These are phyloP conservation scores for Babesia gibsoni DNA, from an alignment of 169 alveolate species.

Conservation along the genomic window DNA sequence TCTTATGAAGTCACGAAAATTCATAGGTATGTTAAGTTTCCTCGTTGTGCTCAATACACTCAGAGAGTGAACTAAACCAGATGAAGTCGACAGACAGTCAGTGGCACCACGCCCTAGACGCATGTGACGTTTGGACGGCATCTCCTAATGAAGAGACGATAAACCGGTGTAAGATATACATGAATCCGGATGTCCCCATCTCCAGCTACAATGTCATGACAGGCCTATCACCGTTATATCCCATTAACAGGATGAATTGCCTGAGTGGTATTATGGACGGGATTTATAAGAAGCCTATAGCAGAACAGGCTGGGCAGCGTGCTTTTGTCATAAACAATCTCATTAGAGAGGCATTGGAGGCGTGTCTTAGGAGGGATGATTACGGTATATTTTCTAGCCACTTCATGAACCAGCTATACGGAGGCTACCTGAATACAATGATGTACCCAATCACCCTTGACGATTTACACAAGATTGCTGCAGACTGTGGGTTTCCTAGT, in stretches of 20 bases:
- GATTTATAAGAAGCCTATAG: neutral
- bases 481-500: neutral
- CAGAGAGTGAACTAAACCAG: too few species aligned
- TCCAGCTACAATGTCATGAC: constrained; percentile 14
- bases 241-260: neutral
- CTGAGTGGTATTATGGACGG: neutral
- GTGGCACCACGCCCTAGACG: neutral
- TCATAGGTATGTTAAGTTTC: neutral
- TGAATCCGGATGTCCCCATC: neutral
- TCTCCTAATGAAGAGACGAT: neutral
- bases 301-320: neutral
- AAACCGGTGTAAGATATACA: neutral
- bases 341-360: neutral
- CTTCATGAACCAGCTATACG: neutral
- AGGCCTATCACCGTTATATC: constrained; percentile 4
- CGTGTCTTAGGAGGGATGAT: neutral
- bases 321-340: neutral
- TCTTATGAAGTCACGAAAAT: neutral
- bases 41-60: too few species aligned
- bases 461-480: neutral
- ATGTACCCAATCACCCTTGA: constrained; percentile 16
- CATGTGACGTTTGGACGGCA: neutral
- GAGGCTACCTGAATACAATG: constrained; percentile 22
- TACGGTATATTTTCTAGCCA: constrained; percentile 7
- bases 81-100: neutral